These are phyloP conservation scores for Neurospora tetrasperma DNA, from an alignment of 495 filamentous ascomycete species.

Conservation along the genomic window DNA sequence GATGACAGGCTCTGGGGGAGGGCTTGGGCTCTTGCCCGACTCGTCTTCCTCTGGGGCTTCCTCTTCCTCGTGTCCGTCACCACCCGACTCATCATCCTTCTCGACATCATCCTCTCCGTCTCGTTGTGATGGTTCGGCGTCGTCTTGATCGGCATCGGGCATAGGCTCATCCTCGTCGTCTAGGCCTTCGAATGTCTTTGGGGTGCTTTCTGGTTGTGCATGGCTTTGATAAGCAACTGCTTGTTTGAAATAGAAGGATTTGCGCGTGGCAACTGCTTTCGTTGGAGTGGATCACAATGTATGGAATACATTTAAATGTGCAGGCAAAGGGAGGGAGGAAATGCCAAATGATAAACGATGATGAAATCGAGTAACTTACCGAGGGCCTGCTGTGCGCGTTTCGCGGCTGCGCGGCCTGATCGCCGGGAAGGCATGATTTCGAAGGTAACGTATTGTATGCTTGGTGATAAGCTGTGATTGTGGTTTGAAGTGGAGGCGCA, in stretches of 20 bases:
- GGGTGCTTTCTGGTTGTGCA: conserved; percentile 37
- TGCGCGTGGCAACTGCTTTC: neutral
- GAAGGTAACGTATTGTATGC: neutral
- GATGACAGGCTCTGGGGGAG: conserved; percentile 47
- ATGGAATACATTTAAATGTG: neutral
- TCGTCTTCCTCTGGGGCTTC: conserved; percentile 31
- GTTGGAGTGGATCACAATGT: neutral
- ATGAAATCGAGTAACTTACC: conserved; percentile 12
- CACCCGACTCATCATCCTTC: conserved; percentile 30
- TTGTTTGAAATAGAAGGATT: neutral
- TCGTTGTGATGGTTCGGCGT: conserved; percentile 18
- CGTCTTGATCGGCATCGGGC: conserved; percentile 36
- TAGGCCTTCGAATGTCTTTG: conserved; percentile 35
- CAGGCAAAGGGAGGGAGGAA: neutral
- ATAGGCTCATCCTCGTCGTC: conserved; percentile 44
- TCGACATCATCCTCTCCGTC: conserved; percentile 26
- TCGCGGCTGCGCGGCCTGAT: conserved; percentile 24
- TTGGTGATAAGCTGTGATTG: neutral
- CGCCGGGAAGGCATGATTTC: conserved; percentile 20
- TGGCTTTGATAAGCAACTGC: conserved; percentile 7
- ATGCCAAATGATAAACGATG: neutral
- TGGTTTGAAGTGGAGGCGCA: neutral
- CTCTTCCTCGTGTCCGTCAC: conserved; percentile 32
- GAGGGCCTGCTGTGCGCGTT: conserved; percentile 23
- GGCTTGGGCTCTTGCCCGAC: conserved; percentile 37